These are phyloP conservation scores for Lactifluus pinguis DNA, from an alignment of 768 basidiomycete genomes.

Conservation along the genomic window DNA sequence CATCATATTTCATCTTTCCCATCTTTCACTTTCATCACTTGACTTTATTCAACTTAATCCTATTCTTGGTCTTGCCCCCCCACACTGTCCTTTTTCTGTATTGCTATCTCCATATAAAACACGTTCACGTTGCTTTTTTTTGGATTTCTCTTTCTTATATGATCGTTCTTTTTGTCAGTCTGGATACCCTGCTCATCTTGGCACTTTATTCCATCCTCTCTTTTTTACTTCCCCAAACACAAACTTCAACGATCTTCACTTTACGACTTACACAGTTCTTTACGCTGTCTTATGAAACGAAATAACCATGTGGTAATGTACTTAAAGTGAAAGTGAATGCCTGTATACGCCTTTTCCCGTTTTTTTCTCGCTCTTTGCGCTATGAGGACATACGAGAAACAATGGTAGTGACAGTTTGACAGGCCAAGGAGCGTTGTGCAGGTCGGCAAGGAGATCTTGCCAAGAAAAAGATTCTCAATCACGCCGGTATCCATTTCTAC, in stretches of 20 bases:
- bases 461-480: neutral
- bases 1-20: neutral
- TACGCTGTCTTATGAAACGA: neutral
- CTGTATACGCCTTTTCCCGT: too few relatives aligned
- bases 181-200: neutral
- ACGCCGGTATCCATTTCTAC: neutral
- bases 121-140: neutral
- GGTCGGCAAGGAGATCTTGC: too few relatives aligned
- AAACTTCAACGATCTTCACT: neutral
- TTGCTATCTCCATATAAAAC: neutral
- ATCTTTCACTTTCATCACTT: neutral
- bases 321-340: neutral
- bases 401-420: neutral
- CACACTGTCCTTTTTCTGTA: neutral
- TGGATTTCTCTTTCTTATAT: neutral
- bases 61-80: conserved; percentile 9
- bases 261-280: neutral
- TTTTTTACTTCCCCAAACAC: neutral
- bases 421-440: neutral
- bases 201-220: neutral
- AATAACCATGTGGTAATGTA: neutral
- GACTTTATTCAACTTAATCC: conserved; percentile 11
- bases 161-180: neutral
- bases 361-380: neutral
- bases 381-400: neutral